phyloP scores from a whole-genome alignment of 2,329 filamentous ascomycete species.

The Pseudocercospora macadamiae region DNA sequence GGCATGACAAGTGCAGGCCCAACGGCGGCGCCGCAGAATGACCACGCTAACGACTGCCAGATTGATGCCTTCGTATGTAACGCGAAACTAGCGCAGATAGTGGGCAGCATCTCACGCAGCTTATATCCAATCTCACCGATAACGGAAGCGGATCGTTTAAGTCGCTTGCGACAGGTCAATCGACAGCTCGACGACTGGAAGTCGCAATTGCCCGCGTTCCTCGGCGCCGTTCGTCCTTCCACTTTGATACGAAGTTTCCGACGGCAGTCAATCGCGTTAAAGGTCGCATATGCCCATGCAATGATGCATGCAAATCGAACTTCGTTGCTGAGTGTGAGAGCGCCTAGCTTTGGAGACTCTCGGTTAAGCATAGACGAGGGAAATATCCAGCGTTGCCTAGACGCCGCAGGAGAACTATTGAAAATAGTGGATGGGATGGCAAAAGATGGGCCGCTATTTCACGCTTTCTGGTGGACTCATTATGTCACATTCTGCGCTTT shows the following conservation, averaged over 20 bases:
- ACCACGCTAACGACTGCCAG: conserved; percentile 52
- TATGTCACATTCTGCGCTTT: conserved; percentile 56
- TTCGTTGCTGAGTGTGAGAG: conserved; percentile 30
- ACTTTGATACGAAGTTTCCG: conserved; percentile 50
- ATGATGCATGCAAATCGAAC: conserved; percentile 42
- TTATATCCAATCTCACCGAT: conserved; percentile 43
- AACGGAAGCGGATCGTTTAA: not conserved
- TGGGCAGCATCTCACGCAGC: not conserved
- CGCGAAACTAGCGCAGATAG: conserved; percentile 6
- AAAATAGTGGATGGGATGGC: conserved; percentile 44
- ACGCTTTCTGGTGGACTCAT: conserved; percentile 54
- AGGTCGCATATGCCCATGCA: conserved; percentile 40
- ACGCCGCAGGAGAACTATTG: conserved; percentile 13
- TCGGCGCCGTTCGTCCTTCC: conserved; percentile 49
- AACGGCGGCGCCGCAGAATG: not conserved
- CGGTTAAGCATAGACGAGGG: too few relatives aligned
- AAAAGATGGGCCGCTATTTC: conserved; percentile 42
- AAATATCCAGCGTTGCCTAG: conserved; percentile 12
- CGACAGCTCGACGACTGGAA: conserved; percentile 44
- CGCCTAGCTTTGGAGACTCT: too few relatives aligned
- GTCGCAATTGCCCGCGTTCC: conserved; percentile 45
- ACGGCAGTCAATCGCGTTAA: conserved; percentile 38
- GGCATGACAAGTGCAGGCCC: not conserved
- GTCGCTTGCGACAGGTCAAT: not conserved
- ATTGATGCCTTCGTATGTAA: conserved; percentile 46